Evolutionary conservation across 1,284 basidiomycete genomes (phyloP).

Genomic region (Athelia sp.): DNA sequence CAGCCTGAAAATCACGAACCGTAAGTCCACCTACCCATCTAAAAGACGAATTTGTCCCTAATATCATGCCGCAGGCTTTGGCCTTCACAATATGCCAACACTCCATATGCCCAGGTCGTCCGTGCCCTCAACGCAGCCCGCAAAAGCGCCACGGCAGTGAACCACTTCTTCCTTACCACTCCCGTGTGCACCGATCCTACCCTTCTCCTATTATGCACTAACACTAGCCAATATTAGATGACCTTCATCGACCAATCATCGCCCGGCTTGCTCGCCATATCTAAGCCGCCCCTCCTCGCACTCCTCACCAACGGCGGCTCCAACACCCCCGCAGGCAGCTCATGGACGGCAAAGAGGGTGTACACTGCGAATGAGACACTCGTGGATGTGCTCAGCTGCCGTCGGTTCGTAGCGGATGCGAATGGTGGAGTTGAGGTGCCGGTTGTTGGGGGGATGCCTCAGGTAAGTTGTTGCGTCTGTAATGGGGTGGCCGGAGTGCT

Average conservation of each 20-base stretch:
- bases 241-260: conserved; percentile 38
- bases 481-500: too few species aligned
- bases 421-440: conserved; percentile 37
- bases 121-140: conserved; percentile 57
- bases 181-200: conserved; percentile 27
- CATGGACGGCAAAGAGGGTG: conserved; percentile 33
- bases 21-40: conserved; percentile 27
- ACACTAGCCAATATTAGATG: conserved; percentile 28
- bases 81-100: conserved; percentile 46
- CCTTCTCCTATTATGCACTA: not conserved
- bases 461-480: conserved; percentile 25
- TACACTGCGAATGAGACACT: conserved; percentile 46
- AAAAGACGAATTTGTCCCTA: too few species aligned
- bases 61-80: conserved; percentile 50
- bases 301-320: conserved; percentile 64
- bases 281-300: conserved; percentile 62
- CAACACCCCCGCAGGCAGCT: conserved; percentile 18
- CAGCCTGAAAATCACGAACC: conserved; percentile 62
- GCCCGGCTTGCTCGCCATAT: conserved; percentile 47
- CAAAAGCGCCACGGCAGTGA: conserved; percentile 44
- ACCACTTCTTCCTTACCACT: conserved; percentile 47
- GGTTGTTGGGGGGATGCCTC: conserved; percentile 33
- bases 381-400: conserved; percentile 60
- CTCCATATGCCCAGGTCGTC: conserved; percentile 48
- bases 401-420: conserved; percentile 34